These are phyloP conservation scores for Podospora pseudoanserina DNA, from an alignment of 495 filamentous ascomycete species.

Conservation along the genomic window DNA sequence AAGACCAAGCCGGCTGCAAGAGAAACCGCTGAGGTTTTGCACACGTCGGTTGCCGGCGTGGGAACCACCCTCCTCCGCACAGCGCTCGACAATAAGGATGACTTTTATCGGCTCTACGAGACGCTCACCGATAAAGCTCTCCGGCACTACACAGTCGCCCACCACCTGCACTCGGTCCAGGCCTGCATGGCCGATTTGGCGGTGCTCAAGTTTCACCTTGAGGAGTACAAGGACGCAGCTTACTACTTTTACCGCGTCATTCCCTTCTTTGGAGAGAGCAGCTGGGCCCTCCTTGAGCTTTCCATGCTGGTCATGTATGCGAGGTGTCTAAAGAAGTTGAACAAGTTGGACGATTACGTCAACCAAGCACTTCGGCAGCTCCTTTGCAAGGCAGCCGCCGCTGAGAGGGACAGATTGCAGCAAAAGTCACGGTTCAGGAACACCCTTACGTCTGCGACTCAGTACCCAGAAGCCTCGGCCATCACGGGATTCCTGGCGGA, in stretches of 20 bases:
- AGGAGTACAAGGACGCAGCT: constrained; percentile 70
- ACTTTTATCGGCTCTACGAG: constrained; percentile 64
- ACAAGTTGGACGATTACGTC: constrained; percentile 75
- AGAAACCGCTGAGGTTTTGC: constrained; percentile 11
- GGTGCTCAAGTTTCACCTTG: constrained; percentile 68
- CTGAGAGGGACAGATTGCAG: constrained; percentile 47
- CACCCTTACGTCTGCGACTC: constrained; percentile 11
- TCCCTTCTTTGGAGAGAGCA: constrained; percentile 73
- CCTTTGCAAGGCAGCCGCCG: constrained; percentile 66
- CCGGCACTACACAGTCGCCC: constrained; percentile 73
- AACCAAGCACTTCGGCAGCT: constrained; percentile 68
- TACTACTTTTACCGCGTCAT: constrained; percentile 77
- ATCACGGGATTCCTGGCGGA: constrained; percentile 61
- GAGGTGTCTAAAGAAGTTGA: constrained; percentile 72
- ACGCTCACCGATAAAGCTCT: constrained; percentile 65
- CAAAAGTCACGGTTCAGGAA: constrained; percentile 37
- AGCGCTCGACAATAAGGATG: constrained; percentile 46
- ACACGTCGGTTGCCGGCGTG: constrained; percentile 43
- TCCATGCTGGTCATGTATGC: constrained; percentile 83
- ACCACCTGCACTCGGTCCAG: constrained; percentile 69
- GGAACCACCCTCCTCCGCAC: constrained; percentile 48
- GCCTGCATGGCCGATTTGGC: constrained; percentile 81
- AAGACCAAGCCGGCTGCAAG: constrained; percentile 26
- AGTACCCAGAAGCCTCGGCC: constrained; percentile 53
- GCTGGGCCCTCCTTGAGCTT: constrained; percentile 77